Conservation (phyloP, 768 basidiomycete genomes). For the Mycena floridula region DNA sequence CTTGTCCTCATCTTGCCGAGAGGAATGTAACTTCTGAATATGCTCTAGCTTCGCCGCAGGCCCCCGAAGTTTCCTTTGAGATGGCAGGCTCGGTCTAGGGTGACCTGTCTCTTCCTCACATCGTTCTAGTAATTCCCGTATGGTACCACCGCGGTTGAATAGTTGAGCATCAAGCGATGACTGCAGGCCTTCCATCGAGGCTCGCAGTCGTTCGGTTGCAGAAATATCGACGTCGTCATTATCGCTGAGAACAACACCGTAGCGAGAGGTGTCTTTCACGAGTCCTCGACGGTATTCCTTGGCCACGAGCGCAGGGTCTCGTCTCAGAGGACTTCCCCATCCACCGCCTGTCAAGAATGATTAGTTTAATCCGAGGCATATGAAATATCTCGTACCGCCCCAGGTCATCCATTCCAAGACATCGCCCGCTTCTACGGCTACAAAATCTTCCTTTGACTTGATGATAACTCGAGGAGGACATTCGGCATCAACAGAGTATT, state of each 20-base stretch:
- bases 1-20: too few species aligned
- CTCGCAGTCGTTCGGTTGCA: constrained; percentile 13
- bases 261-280: constrained; percentile 15
- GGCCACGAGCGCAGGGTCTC: constrained; percentile 20
- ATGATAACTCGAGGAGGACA: constrained; percentile 16
- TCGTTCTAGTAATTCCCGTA: constrained; percentile 17
- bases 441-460: constrained; percentile 21
- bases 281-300: constrained; percentile 20
- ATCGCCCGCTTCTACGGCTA: constrained; percentile 18
- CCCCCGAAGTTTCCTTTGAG: too few species aligned
- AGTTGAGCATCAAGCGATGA: constrained; percentile 10
- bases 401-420: constrained; percentile 23
- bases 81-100: too few species aligned
- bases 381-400: constrained; percentile 15
- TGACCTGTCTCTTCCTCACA: too few species aligned
- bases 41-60: too few species aligned
- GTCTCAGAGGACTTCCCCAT: constrained; percentile 16
- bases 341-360: neutral
- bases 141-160: constrained; percentile 19
- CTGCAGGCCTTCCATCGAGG: constrained; percentile 13
- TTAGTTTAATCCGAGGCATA: neutral
- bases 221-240: constrained; percentile 12
- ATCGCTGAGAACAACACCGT: constrained; percentile 18
- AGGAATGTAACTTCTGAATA: too few species aligned
- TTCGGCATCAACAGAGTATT: constrained; percentile 11